Percentiles rank a stretch among this genome's conserved stretches.
These are phyloP conservation scores for Xylariaceae sp. DNA, from an alignment of 2,329 filamentous ascomycete species.

Conservation along the genomic window DNA sequence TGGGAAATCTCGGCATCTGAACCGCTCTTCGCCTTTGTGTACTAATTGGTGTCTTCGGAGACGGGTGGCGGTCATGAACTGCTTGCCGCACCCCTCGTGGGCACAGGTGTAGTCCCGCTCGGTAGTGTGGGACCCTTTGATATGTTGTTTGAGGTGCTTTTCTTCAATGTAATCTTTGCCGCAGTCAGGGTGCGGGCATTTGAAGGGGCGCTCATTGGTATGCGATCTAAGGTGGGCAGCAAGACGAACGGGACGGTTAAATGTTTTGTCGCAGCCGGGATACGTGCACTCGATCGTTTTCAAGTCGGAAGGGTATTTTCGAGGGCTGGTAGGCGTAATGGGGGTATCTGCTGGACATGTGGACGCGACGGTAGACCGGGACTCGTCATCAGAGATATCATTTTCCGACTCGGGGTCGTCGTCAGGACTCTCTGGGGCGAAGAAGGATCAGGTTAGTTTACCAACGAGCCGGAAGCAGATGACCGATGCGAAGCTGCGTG, in stretches of 20 bases:
- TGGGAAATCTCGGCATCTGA: conserved; percentile 65
- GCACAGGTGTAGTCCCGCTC: conserved; percentile 67
- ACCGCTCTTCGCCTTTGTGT: conserved; percentile 73
- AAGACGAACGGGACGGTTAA: conserved; percentile 80
- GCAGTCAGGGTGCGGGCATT: conserved; percentile 66
- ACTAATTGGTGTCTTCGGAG: conserved; percentile 73
- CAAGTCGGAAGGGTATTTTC: conserved; percentile 62
- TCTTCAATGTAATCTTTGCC: conserved; percentile 81
- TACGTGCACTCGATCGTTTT: conserved; percentile 76
- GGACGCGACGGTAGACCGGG: conserved; percentile 22
- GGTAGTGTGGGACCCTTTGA: conserved; percentile 74
- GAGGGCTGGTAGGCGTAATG: conserved; percentile 47
- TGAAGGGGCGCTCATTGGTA: conserved; percentile 76
- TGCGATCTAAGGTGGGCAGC: conserved; percentile 79
- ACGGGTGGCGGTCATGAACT: conserved; percentile 74
- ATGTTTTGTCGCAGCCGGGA: conserved; percentile 72
- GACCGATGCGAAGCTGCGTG: conserved; percentile 51
- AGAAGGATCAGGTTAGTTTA: conserved; percentile 6
- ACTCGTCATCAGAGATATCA: conserved; percentile 20
- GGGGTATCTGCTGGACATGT: conserved; percentile 39
- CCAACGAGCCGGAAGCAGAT: background rate
- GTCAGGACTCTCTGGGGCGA: conserved; percentile 9
- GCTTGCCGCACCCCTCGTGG: conserved; percentile 70
- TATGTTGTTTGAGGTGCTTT: conserved; percentile 80
- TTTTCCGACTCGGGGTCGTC: conserved; percentile 17